A percentile compares a stretch with the other conserved stretches of the same genome.
These are phyloP conservation scores for Bacidia gigantensis DNA, from an alignment of 495 filamentous ascomycete species.

Conservation along the genomic window DNA sequence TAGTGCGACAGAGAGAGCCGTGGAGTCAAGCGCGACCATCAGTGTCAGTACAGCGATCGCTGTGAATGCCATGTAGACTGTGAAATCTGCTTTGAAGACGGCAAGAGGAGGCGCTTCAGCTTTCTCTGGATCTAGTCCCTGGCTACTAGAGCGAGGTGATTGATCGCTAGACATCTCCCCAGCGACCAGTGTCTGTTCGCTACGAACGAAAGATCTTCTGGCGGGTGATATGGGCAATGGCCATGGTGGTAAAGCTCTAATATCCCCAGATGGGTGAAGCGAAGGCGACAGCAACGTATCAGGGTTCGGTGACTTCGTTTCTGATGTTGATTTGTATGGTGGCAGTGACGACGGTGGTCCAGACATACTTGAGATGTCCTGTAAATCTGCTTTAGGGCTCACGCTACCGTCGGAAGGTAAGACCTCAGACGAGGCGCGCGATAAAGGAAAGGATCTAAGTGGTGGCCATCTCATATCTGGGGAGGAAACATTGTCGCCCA, in stretches of 20 bases:
- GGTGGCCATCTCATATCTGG: too few relatives aligned
- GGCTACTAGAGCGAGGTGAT: background rate
- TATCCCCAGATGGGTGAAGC: background rate
- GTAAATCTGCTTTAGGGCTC: too few relatives aligned
- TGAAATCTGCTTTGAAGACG: slow-evolving; percentile 8
- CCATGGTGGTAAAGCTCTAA: background rate
- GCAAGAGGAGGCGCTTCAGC: background rate
- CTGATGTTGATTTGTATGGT: too few relatives aligned
- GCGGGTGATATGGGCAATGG: background rate
- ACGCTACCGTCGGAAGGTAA: too few relatives aligned
- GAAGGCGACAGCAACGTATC: background rate
- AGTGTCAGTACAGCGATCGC: slow-evolving; percentile 48
- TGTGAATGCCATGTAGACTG: slow-evolving; percentile 26
- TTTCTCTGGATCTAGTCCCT: background rate
- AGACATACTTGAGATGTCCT: too few relatives aligned
- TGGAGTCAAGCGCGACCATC: slow-evolving; percentile 62
- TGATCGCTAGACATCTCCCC: background rate
- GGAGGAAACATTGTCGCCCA: too few relatives aligned
- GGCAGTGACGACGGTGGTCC: too few relatives aligned
- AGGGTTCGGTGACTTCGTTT: too few relatives aligned
- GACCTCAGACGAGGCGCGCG: too few relatives aligned
- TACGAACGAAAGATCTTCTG: background rate
- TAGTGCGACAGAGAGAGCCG: slow-evolving; percentile 57
- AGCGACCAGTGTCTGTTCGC: background rate
- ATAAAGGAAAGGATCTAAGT: too few relatives aligned